phyloP scores from a whole-genome alignment of 2,329 filamentous ascomycete genomes.

The Colletotrichum truncatum region DNA sequence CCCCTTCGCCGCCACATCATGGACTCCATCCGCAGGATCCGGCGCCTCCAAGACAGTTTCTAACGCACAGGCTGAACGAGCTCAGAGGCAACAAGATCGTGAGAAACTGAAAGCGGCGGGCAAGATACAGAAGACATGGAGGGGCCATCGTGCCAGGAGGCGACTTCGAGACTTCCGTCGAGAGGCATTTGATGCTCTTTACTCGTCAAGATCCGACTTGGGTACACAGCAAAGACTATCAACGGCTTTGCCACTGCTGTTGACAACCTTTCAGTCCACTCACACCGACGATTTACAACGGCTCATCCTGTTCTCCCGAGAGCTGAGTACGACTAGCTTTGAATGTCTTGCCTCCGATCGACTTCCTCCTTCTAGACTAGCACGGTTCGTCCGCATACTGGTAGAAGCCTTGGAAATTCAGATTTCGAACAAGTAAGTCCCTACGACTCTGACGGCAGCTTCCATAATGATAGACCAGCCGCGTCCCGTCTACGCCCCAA shows the following conservation, averaged over 20 bases:
- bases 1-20: conserved; percentile 75
- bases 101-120: conserved; percentile 78
- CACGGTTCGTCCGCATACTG: conserved; percentile 46
- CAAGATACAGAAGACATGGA: conserved; percentile 82
- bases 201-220: conserved; percentile 47
- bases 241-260: conserved; percentile 56
- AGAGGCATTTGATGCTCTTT: conserved; percentile 69
- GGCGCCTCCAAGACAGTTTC: conserved; percentile 82
- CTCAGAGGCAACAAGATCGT: conserved; percentile 82
- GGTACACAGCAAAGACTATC: conserved; percentile 46
- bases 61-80: conserved; percentile 86
- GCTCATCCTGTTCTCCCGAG: conserved; percentile 54
- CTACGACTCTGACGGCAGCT: background rate
- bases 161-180: conserved; percentile 66
- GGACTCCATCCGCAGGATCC: conserved; percentile 64
- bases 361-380: conserved; percentile 41
- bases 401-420: conserved; percentile 42
- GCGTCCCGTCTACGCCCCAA: background rate
- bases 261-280: conserved; percentile 57
- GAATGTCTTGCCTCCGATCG: conserved; percentile 43
- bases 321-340: conserved; percentile 49
- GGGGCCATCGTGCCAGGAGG: conserved; percentile 75
- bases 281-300: conserved; percentile 57
- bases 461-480: background rate
- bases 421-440: background rate